Percentiles rank a stretch among this genome's conserved stretches.
These are phyloP conservation scores for Saturnispora hagleri DNA, from an alignment of 805 yeast genomes.

Conservation along the genomic window DNA sequence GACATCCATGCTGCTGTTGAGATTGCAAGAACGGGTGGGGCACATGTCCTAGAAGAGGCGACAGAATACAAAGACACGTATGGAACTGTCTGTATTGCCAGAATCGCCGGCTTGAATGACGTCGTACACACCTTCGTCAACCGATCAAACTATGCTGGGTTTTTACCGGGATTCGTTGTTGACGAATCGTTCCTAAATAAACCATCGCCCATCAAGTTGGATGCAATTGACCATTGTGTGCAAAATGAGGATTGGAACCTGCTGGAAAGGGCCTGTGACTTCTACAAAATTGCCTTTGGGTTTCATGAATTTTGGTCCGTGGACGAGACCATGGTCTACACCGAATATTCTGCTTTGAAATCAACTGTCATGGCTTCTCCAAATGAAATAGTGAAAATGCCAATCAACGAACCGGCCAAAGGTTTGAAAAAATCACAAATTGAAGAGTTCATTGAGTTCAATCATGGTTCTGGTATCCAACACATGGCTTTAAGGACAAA, in stretches of 20 bases:
- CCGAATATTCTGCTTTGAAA: conserved; percentile 58
- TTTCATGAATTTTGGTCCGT: conserved; percentile 80
- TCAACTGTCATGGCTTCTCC: conserved; percentile 71
- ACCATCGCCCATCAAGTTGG: conserved; percentile 25
- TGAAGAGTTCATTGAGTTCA: conserved; percentile 68
- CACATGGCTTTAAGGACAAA: conserved; percentile 65
- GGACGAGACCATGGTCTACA: conserved; percentile 66
- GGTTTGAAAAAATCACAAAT: conserved; percentile 64
- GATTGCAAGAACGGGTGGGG: conserved; percentile 47
- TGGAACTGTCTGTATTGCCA: conserved; percentile 49
- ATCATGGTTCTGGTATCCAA: conserved; percentile 79
- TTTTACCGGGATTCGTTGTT: conserved; percentile 19
- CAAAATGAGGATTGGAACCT: conserved; percentile 67
- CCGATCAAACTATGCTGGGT: conserved; percentile 21
- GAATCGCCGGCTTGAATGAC: conserved; percentile 48
- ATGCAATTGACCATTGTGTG: conserved; percentile 66
- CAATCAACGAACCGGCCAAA: conserved; percentile 75
- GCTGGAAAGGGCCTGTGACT: conserved; percentile 48
- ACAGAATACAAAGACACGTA: conserved; percentile 29
- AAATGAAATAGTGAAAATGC: conserved; percentile 62
- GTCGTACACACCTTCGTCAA: conserved; percentile 62
- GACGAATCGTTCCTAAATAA: neutral
- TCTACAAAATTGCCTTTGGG: conserved; percentile 56
- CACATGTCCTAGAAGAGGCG: conserved; percentile 22
- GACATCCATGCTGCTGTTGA: conserved; percentile 37